Evolutionary conservation across 2,329 filamentous ascomycete species (phyloP).

Genomic region (Cladosporium sphaerospermum): DNA sequence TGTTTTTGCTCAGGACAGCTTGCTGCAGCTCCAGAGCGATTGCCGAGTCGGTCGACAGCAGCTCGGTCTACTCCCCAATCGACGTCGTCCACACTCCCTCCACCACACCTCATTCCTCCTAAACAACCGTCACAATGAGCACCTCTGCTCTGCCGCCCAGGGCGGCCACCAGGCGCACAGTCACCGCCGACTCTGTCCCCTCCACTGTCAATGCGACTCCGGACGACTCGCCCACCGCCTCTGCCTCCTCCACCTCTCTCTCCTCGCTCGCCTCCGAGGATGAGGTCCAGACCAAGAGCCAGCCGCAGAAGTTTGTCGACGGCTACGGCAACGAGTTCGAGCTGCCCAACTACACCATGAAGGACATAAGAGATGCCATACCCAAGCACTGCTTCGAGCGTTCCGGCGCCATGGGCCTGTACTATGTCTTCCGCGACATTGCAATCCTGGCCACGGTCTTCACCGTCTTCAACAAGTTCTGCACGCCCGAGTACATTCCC

Average conservation of each 20-base stretch:
- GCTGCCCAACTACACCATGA: slow-evolving; percentile 93
- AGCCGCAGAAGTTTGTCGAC: slow-evolving; percentile 66
- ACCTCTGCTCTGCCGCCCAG: slow-evolving; percentile 49
- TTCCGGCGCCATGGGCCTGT: slow-evolving; percentile 66
- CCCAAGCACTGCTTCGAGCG: slow-evolving; percentile 96
- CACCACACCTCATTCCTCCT: background rate
- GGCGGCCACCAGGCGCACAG: slow-evolving; percentile 37
- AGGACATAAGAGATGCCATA: slow-evolving; percentile 93
- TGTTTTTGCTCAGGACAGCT: background rate
- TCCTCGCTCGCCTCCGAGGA: slow-evolving; percentile 73
- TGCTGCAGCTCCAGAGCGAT: background rate
- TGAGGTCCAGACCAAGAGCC: slow-evolving; percentile 48
- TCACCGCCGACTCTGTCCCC: slow-evolving; percentile 46
- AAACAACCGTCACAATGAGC: slow-evolving; percentile 33
- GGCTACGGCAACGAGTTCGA: slow-evolving; percentile 93
- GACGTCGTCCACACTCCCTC: background rate
- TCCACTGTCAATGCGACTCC: slow-evolving; percentile 52
- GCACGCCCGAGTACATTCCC: slow-evolving; percentile 78
- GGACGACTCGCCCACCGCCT: slow-evolving; percentile 53
- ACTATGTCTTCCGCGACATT: slow-evolving; percentile 80
- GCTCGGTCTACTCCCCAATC: background rate
- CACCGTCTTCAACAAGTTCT: slow-evolving; percentile 79
- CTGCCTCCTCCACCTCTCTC: slow-evolving; percentile 80
- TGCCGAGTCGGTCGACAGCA: background rate
- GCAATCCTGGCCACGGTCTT: slow-evolving; percentile 68